Conservation (phyloP, 176 grass and related monocot species). For the Oryza glaberrima region DNA sequence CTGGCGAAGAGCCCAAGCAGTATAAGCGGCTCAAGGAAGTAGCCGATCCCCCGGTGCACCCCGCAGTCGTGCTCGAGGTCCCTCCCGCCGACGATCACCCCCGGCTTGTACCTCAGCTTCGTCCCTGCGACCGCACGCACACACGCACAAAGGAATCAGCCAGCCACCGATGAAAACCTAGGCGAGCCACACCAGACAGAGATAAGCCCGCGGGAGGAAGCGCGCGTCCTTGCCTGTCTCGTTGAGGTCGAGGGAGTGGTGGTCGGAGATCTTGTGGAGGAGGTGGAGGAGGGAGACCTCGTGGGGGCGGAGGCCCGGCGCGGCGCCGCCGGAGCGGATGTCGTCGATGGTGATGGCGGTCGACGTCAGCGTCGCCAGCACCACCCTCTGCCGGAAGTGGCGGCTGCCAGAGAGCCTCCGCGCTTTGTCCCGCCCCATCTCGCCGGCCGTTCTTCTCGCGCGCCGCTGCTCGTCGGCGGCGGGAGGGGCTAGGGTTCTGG, state of each 20-base stretch:
- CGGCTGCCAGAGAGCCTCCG: conserved; percentile 62
- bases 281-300: conserved; percentile 87
- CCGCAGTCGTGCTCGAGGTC: conserved; percentile 76
- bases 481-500: conserved; percentile 41
- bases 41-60: conserved; percentile 72
- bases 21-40: conserved; percentile 84
- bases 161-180: not conserved
- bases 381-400: conserved; percentile 78
- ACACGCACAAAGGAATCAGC: not conserved
- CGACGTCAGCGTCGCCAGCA: conserved; percentile 71
- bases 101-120: conserved; percentile 73
- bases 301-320: conserved; percentile 69
- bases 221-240: conserved; percentile 53
- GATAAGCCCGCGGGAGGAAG: not conserved
- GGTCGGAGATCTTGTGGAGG: conserved; percentile 81
- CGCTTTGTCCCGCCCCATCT: conserved; percentile 46
- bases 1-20: conserved; percentile 75
- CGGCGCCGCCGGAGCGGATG: conserved; percentile 65
- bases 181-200: not conserved
- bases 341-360: conserved; percentile 70
- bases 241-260: conserved; percentile 70
- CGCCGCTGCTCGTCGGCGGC: not conserved
- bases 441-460: not conserved
- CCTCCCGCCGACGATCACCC: conserved; percentile 67
- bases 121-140: conserved; percentile 52